Conservation (phyloP, 495 filamentous ascomycete genomes). For the Neurospora discreta region DNA sequence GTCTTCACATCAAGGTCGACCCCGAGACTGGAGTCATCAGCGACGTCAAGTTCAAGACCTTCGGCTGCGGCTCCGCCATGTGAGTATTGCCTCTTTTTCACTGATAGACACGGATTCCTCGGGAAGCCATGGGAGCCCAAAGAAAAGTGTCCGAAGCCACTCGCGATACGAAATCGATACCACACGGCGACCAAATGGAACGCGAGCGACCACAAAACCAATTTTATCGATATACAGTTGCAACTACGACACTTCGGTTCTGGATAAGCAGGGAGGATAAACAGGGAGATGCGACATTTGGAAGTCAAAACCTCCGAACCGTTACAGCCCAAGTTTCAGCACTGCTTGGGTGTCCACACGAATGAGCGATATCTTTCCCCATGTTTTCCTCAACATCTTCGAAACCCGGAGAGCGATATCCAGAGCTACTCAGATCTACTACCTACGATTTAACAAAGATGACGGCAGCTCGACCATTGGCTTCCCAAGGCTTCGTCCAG, state of each 20-base stretch:
- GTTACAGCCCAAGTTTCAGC: neutral
- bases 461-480: neutral
- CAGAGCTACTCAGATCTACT: neutral
- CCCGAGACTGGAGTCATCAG: slow-evolving; percentile 77
- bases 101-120: neutral
- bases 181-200: neutral
- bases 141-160: neutral
- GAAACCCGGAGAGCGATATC: neutral
- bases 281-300: neutral
- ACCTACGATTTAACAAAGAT: neutral
- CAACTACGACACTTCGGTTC: neutral
- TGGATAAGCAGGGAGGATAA: neutral
- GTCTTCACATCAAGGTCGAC: slow-evolving; percentile 95
- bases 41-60: slow-evolving; percentile 86
- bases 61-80: slow-evolving; percentile 94
- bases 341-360: neutral
- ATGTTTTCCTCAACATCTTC: neutral
- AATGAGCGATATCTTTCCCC: neutral
- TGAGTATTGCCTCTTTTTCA: slow-evolving; percentile 3
- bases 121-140: neutral
- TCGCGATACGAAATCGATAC: neutral
- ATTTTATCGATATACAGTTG: neutral
- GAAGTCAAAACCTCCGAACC: neutral
- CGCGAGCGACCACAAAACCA: neutral
- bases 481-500: neutral